Evolutionary conservation across 1,139 yeast genomes (phyloP).

Genomic region (Kurtzmaniella natalensis): DNA sequence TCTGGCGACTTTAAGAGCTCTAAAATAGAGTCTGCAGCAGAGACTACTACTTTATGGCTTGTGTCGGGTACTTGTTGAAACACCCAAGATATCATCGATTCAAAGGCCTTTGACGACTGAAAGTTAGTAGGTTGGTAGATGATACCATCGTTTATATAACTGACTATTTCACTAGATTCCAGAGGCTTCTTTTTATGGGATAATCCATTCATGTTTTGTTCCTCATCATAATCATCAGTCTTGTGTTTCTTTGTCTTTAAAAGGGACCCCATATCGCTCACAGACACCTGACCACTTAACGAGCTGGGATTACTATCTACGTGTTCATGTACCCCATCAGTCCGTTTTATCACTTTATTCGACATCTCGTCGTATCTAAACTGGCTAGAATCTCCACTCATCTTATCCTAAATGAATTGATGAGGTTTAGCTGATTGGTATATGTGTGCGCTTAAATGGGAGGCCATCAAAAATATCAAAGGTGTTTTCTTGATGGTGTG

Average conservation of each 20-base stretch:
- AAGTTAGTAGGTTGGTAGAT: conserved; percentile 23
- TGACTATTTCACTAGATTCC: neutral
- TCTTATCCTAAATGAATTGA: neutral
- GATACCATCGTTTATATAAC: conserved; percentile 17
- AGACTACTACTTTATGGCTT: conserved; percentile 40
- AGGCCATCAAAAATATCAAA: no score
- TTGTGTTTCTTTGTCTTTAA: conserved; percentile 11
- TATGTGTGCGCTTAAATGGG: no score
- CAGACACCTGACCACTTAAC: conserved; percentile 58
- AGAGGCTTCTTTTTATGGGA: neutral
- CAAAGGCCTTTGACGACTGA: conserved; percentile 24
- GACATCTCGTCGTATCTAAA: conserved; percentile 65
- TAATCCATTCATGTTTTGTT: no score
- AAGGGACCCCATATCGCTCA: conserved; percentile 64
- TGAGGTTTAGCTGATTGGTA: neutral
- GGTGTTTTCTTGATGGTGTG: no score
- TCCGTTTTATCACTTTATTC: conserved; percentile 64
- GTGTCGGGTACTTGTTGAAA: conserved; percentile 30
- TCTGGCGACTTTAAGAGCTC: conserved; percentile 52
- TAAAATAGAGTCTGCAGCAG: conserved; percentile 65
- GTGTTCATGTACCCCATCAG: conserved; percentile 43
- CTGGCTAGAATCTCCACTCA: conserved; percentile 7
- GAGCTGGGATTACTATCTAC: conserved; percentile 64
- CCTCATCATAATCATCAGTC: conserved; percentile 6
- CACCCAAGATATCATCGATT: conserved; percentile 26